phyloP scores from a whole-genome alignment of 257 asterid species.

The Thymus mandschuricus region DNA sequence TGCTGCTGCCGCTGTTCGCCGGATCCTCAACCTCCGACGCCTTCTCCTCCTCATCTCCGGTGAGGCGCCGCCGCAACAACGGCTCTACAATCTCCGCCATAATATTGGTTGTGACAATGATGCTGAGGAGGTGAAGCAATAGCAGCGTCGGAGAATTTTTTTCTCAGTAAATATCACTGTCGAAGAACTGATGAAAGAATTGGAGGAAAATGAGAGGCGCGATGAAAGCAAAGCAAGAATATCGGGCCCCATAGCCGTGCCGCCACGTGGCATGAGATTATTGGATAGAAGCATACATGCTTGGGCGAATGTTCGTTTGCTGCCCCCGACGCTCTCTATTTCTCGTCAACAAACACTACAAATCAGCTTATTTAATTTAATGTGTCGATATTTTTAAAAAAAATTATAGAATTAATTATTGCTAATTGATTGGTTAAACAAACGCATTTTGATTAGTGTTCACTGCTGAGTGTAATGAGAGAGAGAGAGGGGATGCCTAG shows the following conservation, averaged over 20 bases:
- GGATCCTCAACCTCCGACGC: conserved; percentile 30
- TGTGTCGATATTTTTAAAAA: too few relatives aligned
- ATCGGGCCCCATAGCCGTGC: neutral
- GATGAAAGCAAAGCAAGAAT: neutral
- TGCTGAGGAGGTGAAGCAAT: neutral
- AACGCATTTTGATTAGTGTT: too few relatives aligned
- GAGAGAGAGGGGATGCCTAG: too few relatives aligned
- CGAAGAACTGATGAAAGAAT: neutral
- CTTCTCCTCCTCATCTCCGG: conserved; percentile 31
- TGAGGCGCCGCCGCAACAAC: conserved; percentile 36
- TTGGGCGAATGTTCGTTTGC: neutral
- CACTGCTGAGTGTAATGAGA: too few relatives aligned
- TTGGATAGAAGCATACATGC: neutral
- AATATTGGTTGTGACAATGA: neutral
- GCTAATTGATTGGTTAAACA: too few relatives aligned
- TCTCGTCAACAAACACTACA: too few relatives aligned
- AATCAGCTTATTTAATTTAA: too few relatives aligned
- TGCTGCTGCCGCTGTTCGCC: conserved; percentile 23
- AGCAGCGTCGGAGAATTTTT: neutral
- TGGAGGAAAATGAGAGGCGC: conserved; percentile 16
- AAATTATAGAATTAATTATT: too few relatives aligned
- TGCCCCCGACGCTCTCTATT: neutral
- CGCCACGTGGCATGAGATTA: conserved; percentile 23
- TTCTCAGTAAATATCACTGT: neutral
- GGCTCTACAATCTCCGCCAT: conserved; percentile 63